phyloP scores from a whole-genome alignment of 2,329 filamentous ascomycete species.

The Aspergillus sp. region DNA sequence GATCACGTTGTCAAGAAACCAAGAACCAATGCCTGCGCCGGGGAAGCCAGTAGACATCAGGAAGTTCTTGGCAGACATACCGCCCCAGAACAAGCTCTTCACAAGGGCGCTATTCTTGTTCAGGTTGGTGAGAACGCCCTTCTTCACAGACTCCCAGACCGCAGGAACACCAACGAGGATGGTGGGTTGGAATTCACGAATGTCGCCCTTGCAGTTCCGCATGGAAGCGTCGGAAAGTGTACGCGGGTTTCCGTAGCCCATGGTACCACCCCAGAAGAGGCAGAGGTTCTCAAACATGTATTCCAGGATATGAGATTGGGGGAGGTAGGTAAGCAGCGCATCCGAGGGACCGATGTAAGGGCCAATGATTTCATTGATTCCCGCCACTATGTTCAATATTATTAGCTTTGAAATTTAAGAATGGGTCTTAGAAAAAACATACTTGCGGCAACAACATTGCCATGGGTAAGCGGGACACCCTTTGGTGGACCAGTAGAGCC shows the following conservation, averaged over 20 bases:
- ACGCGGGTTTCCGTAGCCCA: constrained; percentile 89
- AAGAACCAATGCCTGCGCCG: constrained; percentile 53
- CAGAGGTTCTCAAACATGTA: constrained; percentile 93
- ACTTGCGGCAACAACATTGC: constrained; percentile 75
- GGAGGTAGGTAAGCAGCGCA: constrained; percentile 83
- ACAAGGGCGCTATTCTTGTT: constrained; percentile 68
- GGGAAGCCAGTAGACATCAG: constrained; percentile 55
- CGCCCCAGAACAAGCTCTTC: constrained; percentile 75
- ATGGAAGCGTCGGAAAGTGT: constrained; percentile 85
- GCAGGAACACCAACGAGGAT: constrained; percentile 93
- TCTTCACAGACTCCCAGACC: constrained; percentile 96
- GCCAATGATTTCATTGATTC: constrained; percentile 75
- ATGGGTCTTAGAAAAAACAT: constrained; percentile 37
- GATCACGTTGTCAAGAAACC: constrained; percentile 74
- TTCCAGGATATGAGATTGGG: constrained; percentile 93
- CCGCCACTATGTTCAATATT: constrained; percentile 60
- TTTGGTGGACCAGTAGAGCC: constrained; percentile 88
- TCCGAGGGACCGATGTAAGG: constrained; percentile 76
- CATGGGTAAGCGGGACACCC: constrained; percentile 80
- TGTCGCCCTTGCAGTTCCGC: constrained; percentile 88
- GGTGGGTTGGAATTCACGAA: constrained; percentile 85
- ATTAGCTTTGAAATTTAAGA: constrained; percentile 6
- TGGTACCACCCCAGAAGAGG: constrained; percentile 82
- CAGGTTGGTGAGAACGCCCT: constrained; percentile 82
- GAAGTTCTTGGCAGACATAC: constrained; percentile 61